Conservation (phyloP, 2,329 filamentous ascomycete genomes). For the Grosmannia huntii region DNA sequence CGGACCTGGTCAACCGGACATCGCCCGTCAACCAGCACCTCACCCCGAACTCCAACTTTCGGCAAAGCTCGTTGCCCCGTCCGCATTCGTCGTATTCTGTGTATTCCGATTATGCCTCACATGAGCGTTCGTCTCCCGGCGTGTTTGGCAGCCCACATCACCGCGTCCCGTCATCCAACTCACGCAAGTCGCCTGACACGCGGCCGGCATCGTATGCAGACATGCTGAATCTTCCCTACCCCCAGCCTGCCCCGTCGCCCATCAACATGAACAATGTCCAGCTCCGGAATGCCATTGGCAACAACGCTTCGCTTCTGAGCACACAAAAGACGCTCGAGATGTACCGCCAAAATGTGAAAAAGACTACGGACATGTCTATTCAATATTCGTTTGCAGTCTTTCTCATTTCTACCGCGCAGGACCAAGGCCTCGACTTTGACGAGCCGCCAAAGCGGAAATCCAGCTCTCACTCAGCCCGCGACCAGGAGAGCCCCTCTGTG, state of each 20-base stretch:
- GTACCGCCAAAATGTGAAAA: conserved; percentile 95
- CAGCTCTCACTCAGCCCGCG: conserved; percentile 33
- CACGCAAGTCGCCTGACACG: conserved; percentile 42
- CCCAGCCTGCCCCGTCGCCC: conserved; percentile 58
- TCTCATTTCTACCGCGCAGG: conserved; percentile 78
- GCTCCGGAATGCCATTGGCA: conserved; percentile 67
- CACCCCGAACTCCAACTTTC: conserved; percentile 42
- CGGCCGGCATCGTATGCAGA: conserved; percentile 44
- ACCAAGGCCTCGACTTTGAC: conserved; percentile 48
- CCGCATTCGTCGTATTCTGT: conserved; percentile 68
- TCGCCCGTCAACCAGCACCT: conserved; percentile 47
- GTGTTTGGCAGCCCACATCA: conserved; percentile 28
- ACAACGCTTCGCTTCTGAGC: conserved; percentile 81
- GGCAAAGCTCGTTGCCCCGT: conserved; percentile 48
- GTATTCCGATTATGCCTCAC: conserved; percentile 53
- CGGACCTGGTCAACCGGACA: conserved; percentile 38
- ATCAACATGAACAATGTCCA: conserved; percentile 68
- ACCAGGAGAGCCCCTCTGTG: conserved; percentile 31
- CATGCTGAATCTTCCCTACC: conserved; percentile 58
- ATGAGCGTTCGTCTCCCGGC: conserved; percentile 45
- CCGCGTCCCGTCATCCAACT: conserved; percentile 35
- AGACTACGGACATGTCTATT: conserved; percentile 78
- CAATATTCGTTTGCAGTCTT: conserved; percentile 97
- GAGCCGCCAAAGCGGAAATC: conserved; percentile 32
- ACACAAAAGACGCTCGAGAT: conserved; percentile 92